Percentiles rank a stretch among this genome's conserved stretches.
phyloP scores from a whole-genome alignment of 768 basidiomycete genomes.

The Melanogaster broomeanus region DNA sequence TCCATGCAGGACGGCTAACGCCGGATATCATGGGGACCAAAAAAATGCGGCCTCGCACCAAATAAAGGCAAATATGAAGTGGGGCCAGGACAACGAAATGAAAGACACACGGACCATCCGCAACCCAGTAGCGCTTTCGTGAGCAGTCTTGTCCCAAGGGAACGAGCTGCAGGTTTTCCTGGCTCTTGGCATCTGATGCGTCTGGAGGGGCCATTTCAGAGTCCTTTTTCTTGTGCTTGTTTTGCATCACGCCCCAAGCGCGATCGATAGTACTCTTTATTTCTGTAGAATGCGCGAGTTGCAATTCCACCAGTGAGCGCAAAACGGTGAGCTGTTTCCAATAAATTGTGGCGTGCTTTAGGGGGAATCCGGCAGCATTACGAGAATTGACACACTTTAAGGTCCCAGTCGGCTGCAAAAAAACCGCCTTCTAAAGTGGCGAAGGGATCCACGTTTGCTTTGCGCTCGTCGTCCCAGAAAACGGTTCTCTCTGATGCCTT shows the following conservation, averaged over 20 bases:
- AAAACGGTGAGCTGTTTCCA: slow-evolving; percentile 71
- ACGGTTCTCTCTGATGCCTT: slow-evolving; percentile 73
- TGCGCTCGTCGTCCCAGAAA: slow-evolving; percentile 76
- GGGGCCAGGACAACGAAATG: slow-evolving; percentile 33
- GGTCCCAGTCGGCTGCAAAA: slow-evolving; percentile 78
- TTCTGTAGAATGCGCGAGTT: slow-evolving; percentile 66
- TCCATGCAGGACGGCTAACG: slow-evolving; percentile 36
- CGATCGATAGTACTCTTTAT: slow-evolving; percentile 77
- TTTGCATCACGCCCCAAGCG: slow-evolving; percentile 83
- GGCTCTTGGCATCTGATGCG: slow-evolving; percentile 63
- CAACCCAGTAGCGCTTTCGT: slow-evolving; percentile 82
- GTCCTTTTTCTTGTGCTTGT: slow-evolving; percentile 84
- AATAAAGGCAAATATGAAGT: slow-evolving; percentile 72
- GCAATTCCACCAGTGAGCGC: slow-evolving; percentile 83
- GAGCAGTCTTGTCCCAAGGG: slow-evolving; percentile 78
- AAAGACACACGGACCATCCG: slow-evolving; percentile 78
- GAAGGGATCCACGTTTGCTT: slow-evolving; percentile 75
- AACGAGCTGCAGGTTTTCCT: slow-evolving; percentile 60
- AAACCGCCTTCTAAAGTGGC: slow-evolving; percentile 66
- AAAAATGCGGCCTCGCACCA: slow-evolving; percentile 51
- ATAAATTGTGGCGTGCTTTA: slow-evolving; percentile 28
- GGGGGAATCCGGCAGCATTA: slow-evolving; percentile 25
- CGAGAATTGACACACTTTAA: slow-evolving; percentile 61
- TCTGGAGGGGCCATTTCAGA: slow-evolving; percentile 54
- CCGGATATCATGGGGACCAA: slow-evolving; percentile 42